A percentile compares a stretch with the other conserved stretches of the same genome.
Conservation (phyloP, 495 filamentous ascomycete species). For the Achaetomiella virescens region DNA sequence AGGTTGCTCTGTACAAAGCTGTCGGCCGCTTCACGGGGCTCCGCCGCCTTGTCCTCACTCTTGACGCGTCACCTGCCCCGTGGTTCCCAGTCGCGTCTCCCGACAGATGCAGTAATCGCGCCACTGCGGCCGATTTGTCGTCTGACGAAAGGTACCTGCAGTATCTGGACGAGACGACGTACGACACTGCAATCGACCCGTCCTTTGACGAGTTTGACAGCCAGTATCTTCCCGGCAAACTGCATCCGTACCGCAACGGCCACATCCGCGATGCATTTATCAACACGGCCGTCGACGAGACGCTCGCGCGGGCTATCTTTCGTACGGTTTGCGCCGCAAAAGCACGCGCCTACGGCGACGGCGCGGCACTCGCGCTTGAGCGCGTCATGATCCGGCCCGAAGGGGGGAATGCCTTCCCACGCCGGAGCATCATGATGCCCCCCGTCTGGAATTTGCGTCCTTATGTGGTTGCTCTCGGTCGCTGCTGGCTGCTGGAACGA, state of each 20-base stretch:
- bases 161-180: no score
- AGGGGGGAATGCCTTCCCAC: neutral
- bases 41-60: neutral
- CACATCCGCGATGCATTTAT: neutral
- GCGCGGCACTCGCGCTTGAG: neutral
- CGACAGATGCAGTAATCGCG: neutral
- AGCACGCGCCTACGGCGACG: neutral
- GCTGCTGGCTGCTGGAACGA: neutral
- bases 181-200: neutral
- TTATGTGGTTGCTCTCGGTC: neutral
- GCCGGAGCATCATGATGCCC: neutral
- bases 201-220: neutral
- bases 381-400: neutral
- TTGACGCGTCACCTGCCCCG: neutral
- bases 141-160: no score
- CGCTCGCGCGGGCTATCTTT: neutral
- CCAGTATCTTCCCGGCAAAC: neutral
- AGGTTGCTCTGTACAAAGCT: neutral
- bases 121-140: no score
- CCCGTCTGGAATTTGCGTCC: neutral
- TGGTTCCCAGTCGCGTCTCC: neutral
- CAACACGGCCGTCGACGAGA: conserved; percentile 1
- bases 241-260: neutral
- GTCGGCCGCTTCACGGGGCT: neutral
- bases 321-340: neutral